Conservation (phyloP, 768 basidiomycete genomes). For the Psilocybe cubensis region DNA sequence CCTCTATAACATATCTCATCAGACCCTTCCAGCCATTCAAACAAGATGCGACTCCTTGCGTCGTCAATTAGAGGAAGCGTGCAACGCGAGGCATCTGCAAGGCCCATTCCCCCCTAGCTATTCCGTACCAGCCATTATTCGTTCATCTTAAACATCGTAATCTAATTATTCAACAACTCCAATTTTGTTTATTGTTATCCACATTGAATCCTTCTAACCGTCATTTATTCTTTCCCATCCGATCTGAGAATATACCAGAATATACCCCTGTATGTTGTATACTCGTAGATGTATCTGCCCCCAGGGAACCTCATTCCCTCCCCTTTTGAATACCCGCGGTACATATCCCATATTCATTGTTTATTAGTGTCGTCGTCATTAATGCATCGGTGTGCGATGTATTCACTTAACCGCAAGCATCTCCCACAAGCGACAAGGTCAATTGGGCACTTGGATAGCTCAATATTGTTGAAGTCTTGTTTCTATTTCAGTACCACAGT, state of each 20-base stretch:
- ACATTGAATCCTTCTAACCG: not conserved
- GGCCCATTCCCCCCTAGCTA: slow-evolving; percentile 42
- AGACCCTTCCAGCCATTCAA: slow-evolving; percentile 42
- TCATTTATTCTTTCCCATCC: not conserved
- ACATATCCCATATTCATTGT: not conserved
- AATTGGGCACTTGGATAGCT: not conserved
- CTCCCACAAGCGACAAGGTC: not conserved
- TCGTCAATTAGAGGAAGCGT: slow-evolving; percentile 52
- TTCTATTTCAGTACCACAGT: too few relatives aligned
- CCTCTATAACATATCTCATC: not conserved
- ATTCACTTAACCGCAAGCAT: not conserved
- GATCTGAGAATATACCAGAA: not conserved
- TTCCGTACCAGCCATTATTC: slow-evolving; percentile 37
- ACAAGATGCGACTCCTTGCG: slow-evolving; percentile 52
- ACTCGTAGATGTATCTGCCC: slow-evolving; percentile 14
- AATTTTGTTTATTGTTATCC: not conserved
- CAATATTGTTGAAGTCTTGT: too few relatives aligned
- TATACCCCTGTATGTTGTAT: slow-evolving; percentile 10
- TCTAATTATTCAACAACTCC: not conserved
- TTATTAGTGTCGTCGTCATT: not conserved
- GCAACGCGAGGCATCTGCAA: slow-evolving; percentile 42
- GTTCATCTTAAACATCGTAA: slow-evolving; percentile 4
- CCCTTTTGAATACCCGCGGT: slow-evolving; percentile 8
- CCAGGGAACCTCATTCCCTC: not conserved
- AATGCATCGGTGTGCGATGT: not conserved